Conservation (phyloP, 352 stramenopile genomes). For the Globisporangium paddicum region DNA sequence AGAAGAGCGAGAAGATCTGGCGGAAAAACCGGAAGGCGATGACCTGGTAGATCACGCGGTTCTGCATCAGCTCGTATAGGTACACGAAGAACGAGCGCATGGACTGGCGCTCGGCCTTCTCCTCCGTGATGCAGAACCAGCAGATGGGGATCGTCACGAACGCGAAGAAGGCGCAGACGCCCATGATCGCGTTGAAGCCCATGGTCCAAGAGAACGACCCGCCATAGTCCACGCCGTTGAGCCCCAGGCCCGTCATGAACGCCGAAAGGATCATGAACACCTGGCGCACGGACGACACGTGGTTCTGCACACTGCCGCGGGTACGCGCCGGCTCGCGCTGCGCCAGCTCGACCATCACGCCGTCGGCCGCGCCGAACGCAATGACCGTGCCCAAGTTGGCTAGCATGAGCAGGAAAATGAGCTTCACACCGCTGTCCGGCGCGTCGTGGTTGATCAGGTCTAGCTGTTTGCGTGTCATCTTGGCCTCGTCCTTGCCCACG, state of each 20-base stretch:
- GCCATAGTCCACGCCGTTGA: conserved; percentile 45
- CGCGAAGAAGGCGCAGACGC: conserved; percentile 29
- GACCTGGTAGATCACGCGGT: conserved; percentile 50
- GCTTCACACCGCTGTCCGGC: conserved; percentile 32
- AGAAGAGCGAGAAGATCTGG: conserved; percentile 41
- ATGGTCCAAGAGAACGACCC: conserved; percentile 48
- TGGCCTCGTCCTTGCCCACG: conserved; percentile 17
- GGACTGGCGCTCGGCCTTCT: conserved; percentile 23
- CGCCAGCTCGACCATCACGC: conserved; percentile 51
- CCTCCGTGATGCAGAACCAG: conserved; percentile 43
- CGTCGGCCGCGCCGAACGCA: conserved; percentile 64
- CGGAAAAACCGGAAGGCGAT: conserved; percentile 51
- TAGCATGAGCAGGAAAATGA: conserved; percentile 62
- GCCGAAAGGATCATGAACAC: conserved; percentile 30
- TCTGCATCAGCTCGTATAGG: conserved; percentile 38
- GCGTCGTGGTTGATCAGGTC: conserved; percentile 38
- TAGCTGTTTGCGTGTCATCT: conserved; percentile 28
- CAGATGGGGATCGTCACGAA: conserved; percentile 33
- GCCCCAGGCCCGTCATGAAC: conserved; percentile 39
- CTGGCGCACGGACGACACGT: conserved; percentile 29
- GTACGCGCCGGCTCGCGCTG: conserved; percentile 39
- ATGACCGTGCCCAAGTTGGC: conserved; percentile 76
- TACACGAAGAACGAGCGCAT: conserved; percentile 29
- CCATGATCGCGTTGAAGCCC: conserved; percentile 51
- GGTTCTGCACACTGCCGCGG: conserved; percentile 40